Base-by-base conservation (phyloP, 202 grass and related monocot genomes). In the Bolboschoenoplectus hybrid region DNA sequence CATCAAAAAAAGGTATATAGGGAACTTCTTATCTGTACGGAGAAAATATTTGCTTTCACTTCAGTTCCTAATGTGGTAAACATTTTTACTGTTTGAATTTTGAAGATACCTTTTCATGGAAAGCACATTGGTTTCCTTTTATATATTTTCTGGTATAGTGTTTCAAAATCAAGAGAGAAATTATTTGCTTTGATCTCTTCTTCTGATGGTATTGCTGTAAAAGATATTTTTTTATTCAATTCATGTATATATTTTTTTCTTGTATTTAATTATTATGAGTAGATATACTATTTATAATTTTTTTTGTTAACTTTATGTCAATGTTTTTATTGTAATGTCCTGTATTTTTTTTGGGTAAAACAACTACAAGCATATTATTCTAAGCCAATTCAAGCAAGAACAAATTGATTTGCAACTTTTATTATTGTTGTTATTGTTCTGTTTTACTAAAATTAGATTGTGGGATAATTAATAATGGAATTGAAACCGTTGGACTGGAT, bases 21-120 rank as follows among this genome's bases (percentile, higher is more conserved):
- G 53, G 73, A 77, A 77, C 32, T 77, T 77, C 73, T 77, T 80
- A 60, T 60, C 53, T 43, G 75, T 80, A 80, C 13, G 53, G 52
- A 9, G 36, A 7, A 60, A 80, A 57, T 11, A 7, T 19, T 60
- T 80, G 51, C 52, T 60, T 72, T 72, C 13, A 61, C 14, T 26
- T 26, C 26, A 58, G 51, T 80, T 40, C 36, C 75, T 53, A 80
- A 19, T 60, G 16, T 12, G 52, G 35, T 60, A n/a, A 49, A 57
- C 10, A 58, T 58, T 57, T 76, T 79, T 41, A 50, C n/a, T 11
- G n/a, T 73, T 20, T 47, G 7, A 14, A 61, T 16, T 26, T 26
- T 61, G 57, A 6, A 78, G 52, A n/a, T 35, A 8, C 0, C 52
- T 79, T 79, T 60, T 58, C 26, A 26, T 26, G 26, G 26, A 8